Conservation (phyloP, 352 stramenopile genomes). For the Blastocystis sp. region DNA sequence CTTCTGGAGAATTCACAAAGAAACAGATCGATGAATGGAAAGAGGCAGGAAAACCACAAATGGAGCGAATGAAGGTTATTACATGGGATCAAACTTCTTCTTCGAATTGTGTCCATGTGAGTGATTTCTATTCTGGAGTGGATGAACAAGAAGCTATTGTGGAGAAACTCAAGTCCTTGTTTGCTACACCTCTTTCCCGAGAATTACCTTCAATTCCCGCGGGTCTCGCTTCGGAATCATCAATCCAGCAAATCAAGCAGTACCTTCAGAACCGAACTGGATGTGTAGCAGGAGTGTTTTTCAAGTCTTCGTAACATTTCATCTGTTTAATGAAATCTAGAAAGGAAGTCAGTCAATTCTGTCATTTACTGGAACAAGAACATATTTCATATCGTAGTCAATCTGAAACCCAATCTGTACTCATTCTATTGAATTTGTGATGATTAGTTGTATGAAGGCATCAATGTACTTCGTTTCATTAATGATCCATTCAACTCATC, state of each 20-base stretch:
- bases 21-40: neutral
- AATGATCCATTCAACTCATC: neutral
- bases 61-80: too few species aligned
- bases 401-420: neutral
- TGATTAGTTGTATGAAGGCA: constrained; percentile 21
- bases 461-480: constrained; percentile 31
- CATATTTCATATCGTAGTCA: neutral
- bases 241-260: too few species aligned
- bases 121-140: constrained; percentile 10
- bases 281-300: too few species aligned
- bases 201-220: neutral
- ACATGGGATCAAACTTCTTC: too few species aligned
- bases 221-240: too few species aligned
- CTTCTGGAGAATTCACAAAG: neutral
- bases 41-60: neutral
- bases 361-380: neutral
- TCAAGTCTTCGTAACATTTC: too few species aligned
- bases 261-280: too few species aligned
- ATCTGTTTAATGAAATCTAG: constrained; percentile 13
- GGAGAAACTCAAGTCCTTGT: neutral
- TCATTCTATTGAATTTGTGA: neutral
- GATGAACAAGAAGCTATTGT: constrained; percentile 49
- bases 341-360: constrained; percentile 10
- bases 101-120: neutral
- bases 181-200: neutral